A percentile compares a stretch with the other conserved stretches of the same genome.
These are phyloP conservation scores for Sporothrix euskadiensis DNA, from an alignment of 2,329 filamentous ascomycete genomes.

Conservation along the genomic window DNA sequence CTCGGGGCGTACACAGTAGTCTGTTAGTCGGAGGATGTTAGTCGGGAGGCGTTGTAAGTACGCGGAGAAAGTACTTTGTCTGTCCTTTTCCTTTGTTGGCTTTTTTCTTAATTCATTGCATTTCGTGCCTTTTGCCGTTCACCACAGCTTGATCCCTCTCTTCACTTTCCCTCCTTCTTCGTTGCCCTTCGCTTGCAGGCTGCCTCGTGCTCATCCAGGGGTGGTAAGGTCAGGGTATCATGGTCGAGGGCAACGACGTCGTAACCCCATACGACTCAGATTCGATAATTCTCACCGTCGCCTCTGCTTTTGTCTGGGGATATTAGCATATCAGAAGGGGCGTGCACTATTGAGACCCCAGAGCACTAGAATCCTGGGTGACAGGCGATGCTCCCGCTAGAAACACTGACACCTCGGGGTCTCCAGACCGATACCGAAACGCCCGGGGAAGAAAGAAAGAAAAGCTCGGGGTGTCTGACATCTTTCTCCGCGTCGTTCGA, in stretches of 20 bases:
- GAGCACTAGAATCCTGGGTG: not conserved
- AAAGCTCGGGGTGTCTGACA: slow-evolving; percentile 16
- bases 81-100: not conserved
- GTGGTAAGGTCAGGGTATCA: not conserved
- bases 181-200: not conserved
- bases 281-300: not conserved
- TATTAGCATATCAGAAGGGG: not conserved
- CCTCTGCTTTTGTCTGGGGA: not conserved
- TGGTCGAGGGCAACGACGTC: not conserved
- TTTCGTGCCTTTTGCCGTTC: not conserved
- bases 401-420: slow-evolving; percentile 20
- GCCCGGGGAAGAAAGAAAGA: no score
- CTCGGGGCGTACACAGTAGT: not conserved
- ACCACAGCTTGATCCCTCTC: not conserved
- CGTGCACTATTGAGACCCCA: not conserved
- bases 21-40: slow-evolving; percentile 3
- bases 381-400: not conserved
- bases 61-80: not conserved
- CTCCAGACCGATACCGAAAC: slow-evolving; percentile 25
- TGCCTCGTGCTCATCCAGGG: slow-evolving; percentile 1
- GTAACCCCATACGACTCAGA: not conserved
- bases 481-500: not conserved
- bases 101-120: not conserved
- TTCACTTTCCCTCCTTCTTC: not conserved
- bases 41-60: not conserved